Evolutionary conservation across 495 filamentous ascomycete genomes (phyloP), one percentile per base, ranked within the genome.

Genomic region (Penicillium bovifimosum): DNA sequence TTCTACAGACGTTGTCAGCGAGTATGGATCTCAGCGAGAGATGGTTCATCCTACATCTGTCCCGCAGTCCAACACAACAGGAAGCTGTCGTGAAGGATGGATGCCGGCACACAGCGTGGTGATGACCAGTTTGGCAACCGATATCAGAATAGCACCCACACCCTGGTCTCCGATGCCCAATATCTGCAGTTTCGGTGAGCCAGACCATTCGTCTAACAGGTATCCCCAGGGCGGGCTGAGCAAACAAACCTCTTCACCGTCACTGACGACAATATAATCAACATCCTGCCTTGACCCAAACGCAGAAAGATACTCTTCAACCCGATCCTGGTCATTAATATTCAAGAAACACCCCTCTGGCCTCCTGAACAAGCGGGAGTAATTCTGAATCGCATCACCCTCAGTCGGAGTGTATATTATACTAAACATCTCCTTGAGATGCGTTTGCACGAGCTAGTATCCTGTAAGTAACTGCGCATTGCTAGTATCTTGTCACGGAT

Each of bases 341-440:
- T 76, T 78, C 58, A 81, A 50, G 52, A 84, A 86, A 53, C 83
- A 86, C 1, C 83, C 91, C 53, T 91, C 85, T 1, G 90, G 89
- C 50, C 76, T 76, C 35, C 91, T 71, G 60, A 95, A 95, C 3
- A 91, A 54, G 3, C 86, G 71, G 5, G 90, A 95, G 63, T 87
- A 95, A 59, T 91, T 86, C 66, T 86, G 78, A 50, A 95, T 95
- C 1, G 91, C 90, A n/a, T 95, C 89, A 3, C 87, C 90, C 66
- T 95, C 90, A 0, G 91, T 95, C 0, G 91, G 90, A 0, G 90
- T 95, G 63, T 95, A 96, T 28, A 96, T 88, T 9, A 96, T 70
- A 36, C 83, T 80, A 59, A 95, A 90, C 86, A 96, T 91, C 65
- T 96, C 91, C 55, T 87, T 86, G 4, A 88, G 63, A 64, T 88